Evolutionary conservation across 2,329 filamentous ascomycete genomes (phyloP).

Genomic region (Sporothrix luriei): DNA sequence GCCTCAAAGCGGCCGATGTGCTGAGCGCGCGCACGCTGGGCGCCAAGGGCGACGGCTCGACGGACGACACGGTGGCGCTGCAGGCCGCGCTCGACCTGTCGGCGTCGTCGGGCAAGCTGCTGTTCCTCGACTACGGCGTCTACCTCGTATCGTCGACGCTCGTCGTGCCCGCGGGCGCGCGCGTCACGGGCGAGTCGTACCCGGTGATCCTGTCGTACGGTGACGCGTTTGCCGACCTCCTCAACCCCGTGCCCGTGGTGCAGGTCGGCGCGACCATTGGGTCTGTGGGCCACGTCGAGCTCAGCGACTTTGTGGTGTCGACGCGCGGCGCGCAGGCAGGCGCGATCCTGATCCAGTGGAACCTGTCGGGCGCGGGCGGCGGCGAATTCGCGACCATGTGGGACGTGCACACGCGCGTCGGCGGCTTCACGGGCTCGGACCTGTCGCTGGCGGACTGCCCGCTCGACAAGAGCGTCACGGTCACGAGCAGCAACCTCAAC

Average conservation of each 20-base stretch:
- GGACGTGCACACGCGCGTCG: slow-evolving; percentile 71
- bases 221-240: slow-evolving; percentile 60
- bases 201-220: slow-evolving; percentile 56
- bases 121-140: slow-evolving; percentile 63
- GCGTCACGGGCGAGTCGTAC: slow-evolving; percentile 62
- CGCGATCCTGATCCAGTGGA: slow-evolving; percentile 73
- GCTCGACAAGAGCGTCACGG: slow-evolving; percentile 38
- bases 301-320: slow-evolving; percentile 68
- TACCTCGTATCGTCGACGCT: slow-evolving; percentile 63
- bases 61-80: slow-evolving; percentile 72
- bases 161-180: slow-evolving; percentile 51
- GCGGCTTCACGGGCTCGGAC: slow-evolving; percentile 68
- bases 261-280: slow-evolving; percentile 64
- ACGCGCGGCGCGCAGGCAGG: slow-evolving; percentile 69
- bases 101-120: slow-evolving; percentile 56
- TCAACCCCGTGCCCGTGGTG: slow-evolving; percentile 65
- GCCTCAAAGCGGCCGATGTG: slow-evolving; percentile 60
- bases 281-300: slow-evolving; percentile 66
- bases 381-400: slow-evolving; percentile 44
- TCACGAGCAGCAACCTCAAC: slow-evolving; percentile 50
- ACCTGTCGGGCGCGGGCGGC: slow-evolving; percentile 55
- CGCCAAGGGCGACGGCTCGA: slow-evolving; percentile 69
- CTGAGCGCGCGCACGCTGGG: slow-evolving; percentile 68
- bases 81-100: slow-evolving; percentile 57
- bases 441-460: slow-evolving; percentile 65